Conservation (phyloP, 495 filamentous ascomycete genomes). For the Aspergillus ostianus region DNA sequence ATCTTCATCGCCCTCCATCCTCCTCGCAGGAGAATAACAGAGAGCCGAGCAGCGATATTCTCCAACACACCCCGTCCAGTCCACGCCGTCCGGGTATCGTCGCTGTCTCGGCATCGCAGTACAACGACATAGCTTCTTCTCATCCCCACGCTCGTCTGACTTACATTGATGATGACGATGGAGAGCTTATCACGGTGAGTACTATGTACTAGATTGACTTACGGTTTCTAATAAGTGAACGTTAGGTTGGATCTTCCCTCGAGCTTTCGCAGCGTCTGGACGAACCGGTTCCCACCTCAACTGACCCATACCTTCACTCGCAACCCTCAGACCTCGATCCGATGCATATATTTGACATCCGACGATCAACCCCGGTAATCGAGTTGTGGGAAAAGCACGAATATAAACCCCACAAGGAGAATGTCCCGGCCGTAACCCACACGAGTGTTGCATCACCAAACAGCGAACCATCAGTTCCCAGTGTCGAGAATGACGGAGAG, state of each 20-base stretch:
- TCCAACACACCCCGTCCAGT: neutral
- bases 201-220: neutral
- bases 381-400: conserved; percentile 44
- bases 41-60: neutral
- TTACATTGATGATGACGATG: conserved; percentile 57
- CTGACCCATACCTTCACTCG: conserved; percentile 6
- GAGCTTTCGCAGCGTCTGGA: conserved; percentile 51
- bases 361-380: conserved; percentile 42
- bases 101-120: conserved; percentile 42
- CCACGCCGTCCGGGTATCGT: conserved; percentile 28
- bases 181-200: conserved; percentile 53
- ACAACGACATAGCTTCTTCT: conserved; percentile 46
- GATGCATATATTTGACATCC: conserved; percentile 50
- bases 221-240: conserved; percentile 14
- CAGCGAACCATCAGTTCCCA: conserved; percentile 4
- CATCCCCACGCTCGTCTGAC: conserved; percentile 51
- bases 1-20: conserved; percentile 31
- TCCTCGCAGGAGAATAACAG: neutral
- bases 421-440: conserved; percentile 6
- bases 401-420: conserved; percentile 1
- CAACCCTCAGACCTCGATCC: conserved; percentile 22
- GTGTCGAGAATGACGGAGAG: neutral
- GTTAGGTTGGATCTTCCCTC: conserved; percentile 49
- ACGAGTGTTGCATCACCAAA: conserved; percentile 1
- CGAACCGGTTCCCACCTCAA: conserved; percentile 32